Conservation (phyloP, 2,329 filamentous ascomycete genomes). For the Ophiostoma montium region DNA sequence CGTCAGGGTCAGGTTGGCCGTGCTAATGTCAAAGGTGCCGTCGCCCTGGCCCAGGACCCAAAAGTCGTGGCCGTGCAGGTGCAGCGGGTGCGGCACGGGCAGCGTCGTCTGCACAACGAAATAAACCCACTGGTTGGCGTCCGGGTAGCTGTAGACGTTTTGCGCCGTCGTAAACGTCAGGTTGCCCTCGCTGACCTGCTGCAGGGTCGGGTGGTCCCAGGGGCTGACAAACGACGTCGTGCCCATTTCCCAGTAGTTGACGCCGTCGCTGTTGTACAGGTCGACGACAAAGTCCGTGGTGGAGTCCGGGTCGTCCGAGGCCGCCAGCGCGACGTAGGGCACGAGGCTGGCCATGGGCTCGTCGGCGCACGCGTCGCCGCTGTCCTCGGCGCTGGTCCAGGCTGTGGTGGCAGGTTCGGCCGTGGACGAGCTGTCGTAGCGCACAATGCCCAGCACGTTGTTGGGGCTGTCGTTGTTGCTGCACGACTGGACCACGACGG, state of each 20-base stretch:
- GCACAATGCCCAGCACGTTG: constrained; percentile 10
- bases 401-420: constrained; percentile 7
- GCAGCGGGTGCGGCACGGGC: constrained; percentile 23
- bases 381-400: background rate
- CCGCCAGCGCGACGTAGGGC: constrained; percentile 15
- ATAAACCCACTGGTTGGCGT: constrained; percentile 12
- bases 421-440: constrained; percentile 9
- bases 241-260: constrained; percentile 17
- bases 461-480: constrained; percentile 5
- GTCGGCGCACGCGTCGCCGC: constrained; percentile 14
- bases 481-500: constrained; percentile 8
- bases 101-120: constrained; percentile 9
- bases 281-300: constrained; percentile 6
- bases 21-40: constrained; percentile 8
- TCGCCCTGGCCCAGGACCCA: constrained; percentile 20
- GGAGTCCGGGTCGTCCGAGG: constrained; percentile 4
- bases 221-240: constrained; percentile 13
- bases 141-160: constrained; percentile 7
- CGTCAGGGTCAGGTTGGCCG: constrained; percentile 16
- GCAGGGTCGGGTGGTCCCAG: constrained; percentile 14
- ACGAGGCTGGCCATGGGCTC: constrained; percentile 15
- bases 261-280: constrained; percentile 3
- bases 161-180: constrained; percentile 8
- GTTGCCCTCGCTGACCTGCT: constrained; percentile 10
- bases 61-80: constrained; percentile 31